Conservation (phyloP, 106 monocot species). For the Posidonia australis region DNA sequence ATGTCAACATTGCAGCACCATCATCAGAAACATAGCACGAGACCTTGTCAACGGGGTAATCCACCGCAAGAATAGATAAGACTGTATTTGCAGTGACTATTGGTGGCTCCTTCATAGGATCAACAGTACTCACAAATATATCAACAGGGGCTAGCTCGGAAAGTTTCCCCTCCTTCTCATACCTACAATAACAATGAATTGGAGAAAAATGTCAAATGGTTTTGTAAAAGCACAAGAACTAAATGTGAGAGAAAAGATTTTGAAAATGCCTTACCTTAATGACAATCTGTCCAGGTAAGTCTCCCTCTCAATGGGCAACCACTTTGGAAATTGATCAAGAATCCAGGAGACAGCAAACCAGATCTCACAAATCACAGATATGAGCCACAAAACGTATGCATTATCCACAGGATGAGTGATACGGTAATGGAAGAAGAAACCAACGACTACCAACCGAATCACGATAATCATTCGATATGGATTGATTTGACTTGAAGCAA, state of each 20-base stretch:
- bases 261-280: constrained; percentile 34
- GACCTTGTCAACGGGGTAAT: constrained; percentile 69
- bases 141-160: constrained; percentile 58
- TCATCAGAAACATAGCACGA: constrained; percentile 57
- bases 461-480: constrained; percentile 79
- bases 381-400: constrained; percentile 66
- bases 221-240: neutral
- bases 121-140: constrained; percentile 76
- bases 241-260: neutral
- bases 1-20: constrained; percentile 30
- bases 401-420: constrained; percentile 66
- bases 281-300: constrained; percentile 74
- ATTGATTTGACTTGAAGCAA: constrained; percentile 68
- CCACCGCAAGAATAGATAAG: constrained; percentile 68
- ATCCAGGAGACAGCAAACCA: constrained; percentile 90
- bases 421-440: constrained; percentile 86
- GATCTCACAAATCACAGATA: constrained; percentile 77
- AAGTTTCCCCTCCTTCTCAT: constrained; percentile 69
- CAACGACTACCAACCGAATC: constrained; percentile 63
- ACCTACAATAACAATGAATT: constrained; percentile 20
- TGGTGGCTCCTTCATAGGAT: constrained; percentile 81
- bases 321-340: constrained; percentile 88
- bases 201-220: neutral
- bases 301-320: constrained; percentile 84
- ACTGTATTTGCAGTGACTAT: constrained; percentile 78